These are phyloP conservation scores for Helicocarpus griseus DNA, from an alignment of 2,329 filamentous ascomycete genomes.

Conservation along the genomic window DNA sequence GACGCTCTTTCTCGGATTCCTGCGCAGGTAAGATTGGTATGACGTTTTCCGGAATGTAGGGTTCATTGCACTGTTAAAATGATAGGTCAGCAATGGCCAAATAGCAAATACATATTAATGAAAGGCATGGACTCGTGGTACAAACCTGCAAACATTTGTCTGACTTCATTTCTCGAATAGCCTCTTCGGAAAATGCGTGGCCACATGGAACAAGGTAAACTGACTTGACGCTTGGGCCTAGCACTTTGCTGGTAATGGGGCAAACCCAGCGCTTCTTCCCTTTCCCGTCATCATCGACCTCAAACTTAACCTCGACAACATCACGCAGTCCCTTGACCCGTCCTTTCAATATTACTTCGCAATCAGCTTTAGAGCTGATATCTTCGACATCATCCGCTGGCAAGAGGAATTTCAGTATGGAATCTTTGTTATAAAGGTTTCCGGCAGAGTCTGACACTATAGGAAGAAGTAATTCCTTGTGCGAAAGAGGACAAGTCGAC, in stretches of 20 bases:
- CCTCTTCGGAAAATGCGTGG: slow-evolving; percentile 82
- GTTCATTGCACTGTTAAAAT: slow-evolving; percentile 55
- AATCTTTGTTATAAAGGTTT: slow-evolving; percentile 89
- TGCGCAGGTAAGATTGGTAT: slow-evolving; percentile 70
- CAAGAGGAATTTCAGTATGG: slow-evolving; percentile 62
- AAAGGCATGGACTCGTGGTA: not conserved
- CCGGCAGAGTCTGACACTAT: slow-evolving; percentile 79
- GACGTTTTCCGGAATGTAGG: slow-evolving; percentile 64
- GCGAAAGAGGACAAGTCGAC: slow-evolving; percentile 79
- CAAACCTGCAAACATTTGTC: slow-evolving; percentile 51
- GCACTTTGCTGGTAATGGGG: slow-evolving; percentile 74
- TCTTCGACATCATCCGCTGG: slow-evolving; percentile 44
- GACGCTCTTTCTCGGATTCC: slow-evolving; percentile 58
- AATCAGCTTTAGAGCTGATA: slow-evolving; percentile 46
- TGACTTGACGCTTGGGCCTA: slow-evolving; percentile 68
- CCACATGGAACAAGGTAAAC: slow-evolving; percentile 93
- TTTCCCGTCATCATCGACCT: slow-evolving; percentile 36
- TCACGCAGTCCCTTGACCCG: slow-evolving; percentile 73
- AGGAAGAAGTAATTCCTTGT: slow-evolving; percentile 60
- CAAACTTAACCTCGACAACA: slow-evolving; percentile 76
- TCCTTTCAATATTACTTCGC: slow-evolving; percentile 51
- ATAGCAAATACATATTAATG: not conserved
- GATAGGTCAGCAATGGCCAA: not conserved
- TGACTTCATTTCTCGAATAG: slow-evolving; percentile 66
- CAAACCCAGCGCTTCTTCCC: slow-evolving; percentile 59